Conservation (phyloP, 2,329 filamentous ascomycete genomes). For the Huntiella omanensis region DNA sequence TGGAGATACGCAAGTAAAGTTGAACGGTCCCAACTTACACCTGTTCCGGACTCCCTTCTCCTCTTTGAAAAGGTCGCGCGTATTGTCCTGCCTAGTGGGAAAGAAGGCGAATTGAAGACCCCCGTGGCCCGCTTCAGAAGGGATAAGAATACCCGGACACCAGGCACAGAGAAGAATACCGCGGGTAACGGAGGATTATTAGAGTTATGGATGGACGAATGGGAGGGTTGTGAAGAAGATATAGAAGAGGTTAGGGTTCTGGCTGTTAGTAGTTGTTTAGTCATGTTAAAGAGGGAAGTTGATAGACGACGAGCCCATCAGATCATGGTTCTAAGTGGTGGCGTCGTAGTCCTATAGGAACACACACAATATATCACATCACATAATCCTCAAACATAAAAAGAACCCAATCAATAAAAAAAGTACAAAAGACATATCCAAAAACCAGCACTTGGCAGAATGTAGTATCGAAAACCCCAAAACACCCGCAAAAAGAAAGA, state of each 20-base stretch:
- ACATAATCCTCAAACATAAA: not conserved
- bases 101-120: constrained; percentile 15
- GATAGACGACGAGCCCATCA: constrained; percentile 36
- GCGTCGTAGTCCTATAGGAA: not conserved
- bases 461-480: not conserved
- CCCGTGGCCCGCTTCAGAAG: constrained; percentile 27
- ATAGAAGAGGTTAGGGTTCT: constrained; percentile 18
- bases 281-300: constrained; percentile 48
- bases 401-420: not conserved
- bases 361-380: not conserved
- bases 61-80: constrained; percentile 30
- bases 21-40: constrained; percentile 25
- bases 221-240: constrained; percentile 19
- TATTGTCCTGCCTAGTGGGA: constrained; percentile 16
- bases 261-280: constrained; percentile 34
- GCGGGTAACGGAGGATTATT: constrained; percentile 34
- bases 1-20: constrained; percentile 34
- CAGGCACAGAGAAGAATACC: constrained; percentile 19
- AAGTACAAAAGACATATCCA: not conserved
- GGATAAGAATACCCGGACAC: constrained; percentile 21
- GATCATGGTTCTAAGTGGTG: constrained; percentile 18
- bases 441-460: not conserved
- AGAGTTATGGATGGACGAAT: constrained; percentile 23
- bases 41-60: constrained; percentile 22
- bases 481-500: not conserved